Conservation (phyloP, 1,284 basidiomycete species). For the Melampsora abietis-canadensis region DNA sequence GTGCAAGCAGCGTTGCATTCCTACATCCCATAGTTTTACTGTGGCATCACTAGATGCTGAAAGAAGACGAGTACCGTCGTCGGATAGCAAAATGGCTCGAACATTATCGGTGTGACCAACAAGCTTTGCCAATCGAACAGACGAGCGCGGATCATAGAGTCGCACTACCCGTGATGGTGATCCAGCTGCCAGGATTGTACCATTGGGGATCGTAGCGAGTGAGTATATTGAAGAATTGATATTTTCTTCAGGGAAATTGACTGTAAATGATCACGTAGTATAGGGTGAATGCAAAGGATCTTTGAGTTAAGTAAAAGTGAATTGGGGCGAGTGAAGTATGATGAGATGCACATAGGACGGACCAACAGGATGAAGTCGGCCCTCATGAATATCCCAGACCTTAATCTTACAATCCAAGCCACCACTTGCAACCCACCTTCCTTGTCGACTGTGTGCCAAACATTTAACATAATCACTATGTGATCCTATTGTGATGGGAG, state of each 20-base stretch:
- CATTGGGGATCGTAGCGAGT: constrained; percentile 62
- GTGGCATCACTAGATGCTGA: constrained; percentile 83
- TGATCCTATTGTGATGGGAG: constrained; percentile 68
- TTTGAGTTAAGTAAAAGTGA: constrained; percentile 58
- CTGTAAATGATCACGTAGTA: constrained; percentile 65
- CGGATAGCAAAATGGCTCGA: constrained; percentile 77
- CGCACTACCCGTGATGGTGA: constrained; percentile 85
- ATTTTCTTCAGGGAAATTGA: constrained; percentile 46
- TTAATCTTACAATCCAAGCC: constrained; percentile 91
- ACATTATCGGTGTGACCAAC: constrained; percentile 98
- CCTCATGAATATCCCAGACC: constrained; percentile 75
- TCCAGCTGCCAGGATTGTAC: constrained; percentile 77
- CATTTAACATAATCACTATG: constrained; percentile 91
- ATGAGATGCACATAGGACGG: constrained; percentile 42
- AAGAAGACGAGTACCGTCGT: constrained; percentile 81
- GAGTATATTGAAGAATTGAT: constrained; percentile 54
- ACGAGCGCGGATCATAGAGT: constrained; percentile 81
- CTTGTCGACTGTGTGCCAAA: constrained; percentile 68
- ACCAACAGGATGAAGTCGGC: constrained; percentile 51
- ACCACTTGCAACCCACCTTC: constrained; percentile 85
- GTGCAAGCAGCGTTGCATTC: constrained; percentile 81
- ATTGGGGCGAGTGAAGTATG: constrained; percentile 36
- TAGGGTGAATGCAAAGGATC: constrained; percentile 60
- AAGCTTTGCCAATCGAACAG: constrained; percentile 67
- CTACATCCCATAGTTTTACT: constrained; percentile 78